These are phyloP conservation scores for Pezicula radicicola DNA, from an alignment of 2,329 filamentous ascomycete species.

Conservation along the genomic window DNA sequence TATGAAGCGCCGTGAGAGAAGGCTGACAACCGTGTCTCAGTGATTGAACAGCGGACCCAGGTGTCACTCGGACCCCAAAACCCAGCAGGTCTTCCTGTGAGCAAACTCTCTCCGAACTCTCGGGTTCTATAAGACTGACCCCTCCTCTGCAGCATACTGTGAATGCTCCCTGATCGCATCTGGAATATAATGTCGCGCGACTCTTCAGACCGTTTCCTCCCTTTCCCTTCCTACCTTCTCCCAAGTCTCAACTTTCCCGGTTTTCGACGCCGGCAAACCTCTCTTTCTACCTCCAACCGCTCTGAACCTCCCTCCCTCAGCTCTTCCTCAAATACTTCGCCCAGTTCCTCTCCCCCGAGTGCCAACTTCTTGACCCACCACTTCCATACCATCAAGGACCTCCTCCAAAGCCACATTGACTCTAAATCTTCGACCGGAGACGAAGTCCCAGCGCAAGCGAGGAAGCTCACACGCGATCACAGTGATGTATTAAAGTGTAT, in stretches of 20 bases:
- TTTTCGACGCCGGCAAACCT: conserved; percentile 34
- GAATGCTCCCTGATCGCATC: too few species aligned
- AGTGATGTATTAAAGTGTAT: conserved; percentile 58
- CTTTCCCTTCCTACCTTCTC: conserved; percentile 49
- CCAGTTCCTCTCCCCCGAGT: conserved; percentile 19
- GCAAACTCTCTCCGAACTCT: too few species aligned
- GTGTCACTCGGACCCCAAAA: too few species aligned
- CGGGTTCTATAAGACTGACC: too few species aligned
- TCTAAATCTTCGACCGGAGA: not conserved
- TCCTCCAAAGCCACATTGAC: conserved; percentile 25
- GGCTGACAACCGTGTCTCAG: too few species aligned
- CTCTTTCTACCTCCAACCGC: conserved; percentile 25
- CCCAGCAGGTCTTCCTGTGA: too few species aligned
- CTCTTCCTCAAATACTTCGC: conserved; percentile 26
- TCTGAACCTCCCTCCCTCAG: conserved; percentile 30
- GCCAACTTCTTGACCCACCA: conserved; percentile 5
- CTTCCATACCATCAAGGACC: conserved; percentile 15
- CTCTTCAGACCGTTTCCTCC: conserved; percentile 12
- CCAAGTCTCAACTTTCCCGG: conserved; percentile 49
- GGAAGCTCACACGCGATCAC: conserved; percentile 36
- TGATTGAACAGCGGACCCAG: too few species aligned
- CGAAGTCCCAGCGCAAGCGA: conserved; percentile 8
- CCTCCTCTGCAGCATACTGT: too few species aligned
- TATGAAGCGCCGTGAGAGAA: too few species aligned
- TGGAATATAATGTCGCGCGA: conserved; percentile 14